Evolutionary conservation across 371 early-diverging fungal genomes (phyloP), one percentile per base, ranked within the genome.

Genomic region (Dinochytrium kinnereticum): DNA sequence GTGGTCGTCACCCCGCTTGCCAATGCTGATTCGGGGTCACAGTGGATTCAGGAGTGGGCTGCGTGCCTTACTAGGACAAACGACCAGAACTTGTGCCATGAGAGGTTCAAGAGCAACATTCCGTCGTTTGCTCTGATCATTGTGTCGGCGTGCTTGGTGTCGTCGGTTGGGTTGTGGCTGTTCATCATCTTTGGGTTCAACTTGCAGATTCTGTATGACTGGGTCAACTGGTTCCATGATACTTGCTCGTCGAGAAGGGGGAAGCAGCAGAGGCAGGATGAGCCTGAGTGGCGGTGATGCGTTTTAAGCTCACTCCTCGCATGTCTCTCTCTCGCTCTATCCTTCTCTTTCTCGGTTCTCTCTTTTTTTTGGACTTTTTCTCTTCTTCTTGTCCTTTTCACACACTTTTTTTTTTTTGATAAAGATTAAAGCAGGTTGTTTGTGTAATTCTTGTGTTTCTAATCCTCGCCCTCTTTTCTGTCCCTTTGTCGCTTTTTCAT

Each of bases 101-200:
- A 57, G 3, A 50, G 72, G 0, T 74, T 87, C 38, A 69, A 78
- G 1, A 44, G 59, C 24, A 67, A 81, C 59, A 51, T 90, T 44
- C 91, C 91, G n/a, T 19, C 83, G 88, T 0, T 61, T 88, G 84
- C 69, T 75, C 85, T 90, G 21, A 88, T 90, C 81, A 77, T 90
- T 36, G 81, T 86, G 1, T 86, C 90, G n/a, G 89, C 90, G 53
- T 64, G 81, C 2, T 66, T 88, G n/a, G 86, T 88, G 5, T 85
- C 90, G 26, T 36, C 81, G 1, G 83, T 88, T 72, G 91, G 91
- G 30, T 51, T 86, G 0, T 83, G 85, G 80, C 51, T 88, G n/a
- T 85, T 86, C 71, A 61, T 90, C 64, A 87, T 88, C 71, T 91
- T 91, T 77, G 89, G 80, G n/a, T 66, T 66, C 66, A 66, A 66